phyloP scores from a whole-genome alignment of 371 early-diverging fungal species.

The Rhizoclosmatium hyalinum region DNA sequence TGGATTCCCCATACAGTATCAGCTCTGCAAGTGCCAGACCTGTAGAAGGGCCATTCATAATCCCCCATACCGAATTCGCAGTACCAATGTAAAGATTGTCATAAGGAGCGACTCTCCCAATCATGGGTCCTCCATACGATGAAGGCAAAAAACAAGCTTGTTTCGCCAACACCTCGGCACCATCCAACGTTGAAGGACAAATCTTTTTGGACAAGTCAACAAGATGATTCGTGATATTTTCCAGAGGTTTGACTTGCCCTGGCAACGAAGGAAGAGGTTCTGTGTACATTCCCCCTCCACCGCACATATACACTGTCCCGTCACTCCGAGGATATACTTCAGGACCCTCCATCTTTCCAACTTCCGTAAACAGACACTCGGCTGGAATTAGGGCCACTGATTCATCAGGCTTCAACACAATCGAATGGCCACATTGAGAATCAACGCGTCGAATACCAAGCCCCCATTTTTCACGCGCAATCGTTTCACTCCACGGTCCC shows the following conservation, averaged over 20 bases:
- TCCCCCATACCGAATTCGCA: slow-evolving; percentile 79
- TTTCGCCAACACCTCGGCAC: slow-evolving; percentile 49
- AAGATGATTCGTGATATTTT: not conserved
- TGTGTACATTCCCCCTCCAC: slow-evolving; percentile 52
- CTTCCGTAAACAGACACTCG: slow-evolving; percentile 55
- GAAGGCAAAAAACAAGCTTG: slow-evolving; percentile 74
- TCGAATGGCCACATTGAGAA: slow-evolving; percentile 32
- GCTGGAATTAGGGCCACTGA: slow-evolving; percentile 38
- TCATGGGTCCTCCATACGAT: slow-evolving; percentile 62
- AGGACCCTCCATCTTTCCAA: slow-evolving; percentile 46
- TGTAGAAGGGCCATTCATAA: slow-evolving; percentile 72
- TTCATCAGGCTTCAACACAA: slow-evolving; percentile 16
- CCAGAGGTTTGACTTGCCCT: not conserved
- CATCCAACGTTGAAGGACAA: not conserved
- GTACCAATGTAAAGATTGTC: slow-evolving; percentile 64
- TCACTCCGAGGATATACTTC: slow-evolving; percentile 69
- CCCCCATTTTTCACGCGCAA: slow-evolving; percentile 13
- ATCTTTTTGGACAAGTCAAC: slow-evolving; percentile 29
- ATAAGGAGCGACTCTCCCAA: slow-evolving; percentile 62
- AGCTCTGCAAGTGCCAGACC: slow-evolving; percentile 72
- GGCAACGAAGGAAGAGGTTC: slow-evolving; percentile 25
- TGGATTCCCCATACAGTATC: slow-evolving; percentile 29
- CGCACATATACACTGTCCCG: slow-evolving; percentile 75
- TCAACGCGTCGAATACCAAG: slow-evolving; percentile 30
- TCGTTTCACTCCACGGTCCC: slow-evolving; percentile 19